Evolutionary conservation across 345 rosid species (phyloP), one percentile per base, ranked within the genome.

Genomic region (Noccaea bulbosa): DNA sequence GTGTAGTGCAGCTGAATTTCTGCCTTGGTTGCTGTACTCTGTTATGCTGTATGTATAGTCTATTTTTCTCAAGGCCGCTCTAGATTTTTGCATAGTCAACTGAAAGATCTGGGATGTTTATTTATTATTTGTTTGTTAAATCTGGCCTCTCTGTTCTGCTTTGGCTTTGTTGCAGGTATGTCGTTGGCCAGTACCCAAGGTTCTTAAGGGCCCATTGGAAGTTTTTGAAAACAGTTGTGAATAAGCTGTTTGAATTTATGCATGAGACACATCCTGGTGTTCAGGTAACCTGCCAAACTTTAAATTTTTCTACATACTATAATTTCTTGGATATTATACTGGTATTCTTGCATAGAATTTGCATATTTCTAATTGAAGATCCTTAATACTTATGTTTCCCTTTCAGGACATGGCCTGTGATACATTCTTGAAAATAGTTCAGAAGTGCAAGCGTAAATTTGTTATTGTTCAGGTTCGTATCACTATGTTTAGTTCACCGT

Each of bases 201-300:
- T 95, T 95, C 79, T 87, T 95, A 57, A 87, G 99, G 81, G 98
- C 99, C 32, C 98, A 95, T 59, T 95, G 98, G 98, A 95, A 95
- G 81, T 95, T 95, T 73, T 67, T 92, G 83, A 95, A 95, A 81
- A 95, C 99, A 53, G 99, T 95, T 83, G 98, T 92, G 63, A 95
- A 92, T 76, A 95, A 95, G 78, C 75, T 95, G 86, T 95, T 92
- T 63, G 99, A 95, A 80, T 95, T 95, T 76, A 95, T 95, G 99
- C 99, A 95, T 63, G 99, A 95, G 82, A 87, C 96, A 35, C 99
- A 95, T 82, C 99, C 98, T 12, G 98, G 99, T 70, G 99, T 95
- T 76, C 99, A 95, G 99, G 98, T 94, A 63, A 48, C 38, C 46
- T 54, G 35, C 73, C 62, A 47, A 32, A 65, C 47, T 77, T 73